Evolutionary conservation across 306 rosid genomes (phyloP).

Genomic region (Dicorynia guianensis): DNA sequence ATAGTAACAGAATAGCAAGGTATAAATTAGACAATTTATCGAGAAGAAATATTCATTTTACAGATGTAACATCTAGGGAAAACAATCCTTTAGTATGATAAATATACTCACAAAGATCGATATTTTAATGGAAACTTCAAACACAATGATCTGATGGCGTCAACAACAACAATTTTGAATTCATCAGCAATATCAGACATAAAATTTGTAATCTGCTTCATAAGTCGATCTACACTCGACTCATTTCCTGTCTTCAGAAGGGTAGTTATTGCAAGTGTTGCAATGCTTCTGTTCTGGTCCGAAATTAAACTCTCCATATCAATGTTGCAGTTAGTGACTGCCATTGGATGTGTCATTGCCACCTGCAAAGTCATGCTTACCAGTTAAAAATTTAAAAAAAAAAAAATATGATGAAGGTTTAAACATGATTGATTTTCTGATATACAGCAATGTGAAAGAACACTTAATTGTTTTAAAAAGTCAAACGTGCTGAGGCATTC

Average conservation of each 20-base stretch:
- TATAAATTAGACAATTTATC: constrained; percentile 32
- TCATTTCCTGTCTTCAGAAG: constrained; percentile 99
- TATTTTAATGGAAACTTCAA: constrained; percentile 94
- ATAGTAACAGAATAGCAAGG: constrained; percentile 22
- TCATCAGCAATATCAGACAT: constrained; percentile 99
- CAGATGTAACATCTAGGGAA: constrained; percentile 11
- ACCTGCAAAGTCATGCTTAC: constrained; percentile 64
- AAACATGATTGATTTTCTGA: constrained; percentile 24
- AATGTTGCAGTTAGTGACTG: constrained; percentile 98
- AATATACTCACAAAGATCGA: constrained; percentile 84
- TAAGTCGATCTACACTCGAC: constrained; percentile 95
- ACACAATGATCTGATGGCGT: constrained; percentile 95
- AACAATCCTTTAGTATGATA: constrained; percentile 24
- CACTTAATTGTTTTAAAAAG: no score
- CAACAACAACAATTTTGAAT: constrained; percentile 97
- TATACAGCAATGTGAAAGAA: no score
- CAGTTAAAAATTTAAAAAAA: constrained; percentile 11
- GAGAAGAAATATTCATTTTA: constrained; percentile 10
- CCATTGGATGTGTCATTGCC: constrained; percentile 99
- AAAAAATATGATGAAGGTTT: constrained; percentile 1
- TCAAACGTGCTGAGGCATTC: no score
- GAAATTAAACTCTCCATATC: constrained; percentile 98
- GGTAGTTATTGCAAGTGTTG: constrained; percentile 98
- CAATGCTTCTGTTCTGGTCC: constrained; percentile 98
- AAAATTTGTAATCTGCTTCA: constrained; percentile 98